Base-by-base conservation (phyloP, 768 basidiomycete species). In the Tulasnella sp. region DNA sequence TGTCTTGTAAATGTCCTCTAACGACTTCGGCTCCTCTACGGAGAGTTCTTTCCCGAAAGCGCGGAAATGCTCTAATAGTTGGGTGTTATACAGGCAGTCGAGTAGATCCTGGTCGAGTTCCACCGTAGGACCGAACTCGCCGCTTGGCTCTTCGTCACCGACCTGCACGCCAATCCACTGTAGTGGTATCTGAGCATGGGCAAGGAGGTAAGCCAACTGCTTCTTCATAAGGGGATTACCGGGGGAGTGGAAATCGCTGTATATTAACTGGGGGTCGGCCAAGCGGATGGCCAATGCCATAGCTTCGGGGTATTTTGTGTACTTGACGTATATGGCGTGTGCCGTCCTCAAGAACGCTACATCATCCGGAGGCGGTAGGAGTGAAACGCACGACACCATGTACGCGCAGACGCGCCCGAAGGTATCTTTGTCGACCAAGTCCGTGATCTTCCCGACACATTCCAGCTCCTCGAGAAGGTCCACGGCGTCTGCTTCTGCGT, bases 401-500 rank as follows among this genome's bases (percentile, higher is more conserved):
- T 99, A 99, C 49, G 86, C 81, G 63, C 92, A 94, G 4, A 99
- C 93, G 49, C 96, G 82, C 48, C 73, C 75, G 65, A 78, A 98
- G 0, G 87, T 93, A 69, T 93, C 87, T 25, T 82, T 76, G 63
- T 98, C 93, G 17, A 96, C 84, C 40, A 92, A 71, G 9, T 79
- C 72, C 15, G 78, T 75, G 62, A 97, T 82, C 65, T 80, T 78
- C 59, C 82, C 77, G 23, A 96, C 83, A 62, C 86, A 85, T 68
- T 99, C 96, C 63, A 98, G 71, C 64, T 97, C 96, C 65, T 96
- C 83, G 58, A 98, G 72, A 32, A 98, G 74, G 71, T 98, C 96
- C 31, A 99, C 93, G 0, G 94, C 96, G 67, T 99, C 96, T 29
- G 92, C 93, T 69, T 99, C 96, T 8, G 93, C 96, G 65, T 99